A percentile compares a stretch with the other conserved stretches of the same genome.
Conservation (phyloP, 768 basidiomycete genomes). For the Guyanaporus albipodus region DNA sequence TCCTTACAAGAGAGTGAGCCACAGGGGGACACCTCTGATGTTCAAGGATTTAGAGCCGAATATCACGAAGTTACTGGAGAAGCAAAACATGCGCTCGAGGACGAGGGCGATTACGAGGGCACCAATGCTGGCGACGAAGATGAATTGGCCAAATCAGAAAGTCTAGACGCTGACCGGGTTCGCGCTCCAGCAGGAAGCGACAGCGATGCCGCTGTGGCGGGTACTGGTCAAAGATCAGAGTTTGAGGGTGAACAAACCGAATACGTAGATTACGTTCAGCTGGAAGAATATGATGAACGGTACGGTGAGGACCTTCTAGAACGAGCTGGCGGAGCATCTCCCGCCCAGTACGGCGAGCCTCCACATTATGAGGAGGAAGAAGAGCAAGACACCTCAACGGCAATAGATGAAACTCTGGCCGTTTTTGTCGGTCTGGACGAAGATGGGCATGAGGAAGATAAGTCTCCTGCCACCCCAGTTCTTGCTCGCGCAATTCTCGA, state of each 20-base stretch:
- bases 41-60: constrained; percentile 13
- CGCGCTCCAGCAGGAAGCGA: constrained; percentile 23
- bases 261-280: constrained; percentile 31
- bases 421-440: constrained; percentile 11
- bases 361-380: constrained; percentile 24
- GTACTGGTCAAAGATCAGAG: constrained; percentile 9
- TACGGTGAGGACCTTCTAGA: constrained; percentile 36
- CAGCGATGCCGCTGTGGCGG: constrained; percentile 14
- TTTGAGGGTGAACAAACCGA: constrained; percentile 33
- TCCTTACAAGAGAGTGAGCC: constrained; percentile 8
- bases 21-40: neutral
- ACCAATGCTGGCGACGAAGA: constrained; percentile 17
- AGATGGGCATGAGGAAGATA: constrained; percentile 12
- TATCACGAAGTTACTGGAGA: constrained; percentile 18
- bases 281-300: constrained; percentile 35
- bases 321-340: constrained; percentile 16
- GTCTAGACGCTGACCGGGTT: constrained; percentile 28
- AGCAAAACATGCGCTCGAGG: constrained; percentile 13
- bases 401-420: constrained; percentile 16
- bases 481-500: constrained; percentile 7
- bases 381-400: constrained; percentile 16
- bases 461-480: constrained; percentile 14
- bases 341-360: constrained; percentile 16
- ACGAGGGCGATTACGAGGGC: constrained; percentile 21
- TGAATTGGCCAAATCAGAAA: constrained; percentile 14